Evolutionary conservation across 352 stramenopile species (phyloP), one percentile per base, ranked within the genome.

Genomic region (Globisporangium alternatum): DNA sequence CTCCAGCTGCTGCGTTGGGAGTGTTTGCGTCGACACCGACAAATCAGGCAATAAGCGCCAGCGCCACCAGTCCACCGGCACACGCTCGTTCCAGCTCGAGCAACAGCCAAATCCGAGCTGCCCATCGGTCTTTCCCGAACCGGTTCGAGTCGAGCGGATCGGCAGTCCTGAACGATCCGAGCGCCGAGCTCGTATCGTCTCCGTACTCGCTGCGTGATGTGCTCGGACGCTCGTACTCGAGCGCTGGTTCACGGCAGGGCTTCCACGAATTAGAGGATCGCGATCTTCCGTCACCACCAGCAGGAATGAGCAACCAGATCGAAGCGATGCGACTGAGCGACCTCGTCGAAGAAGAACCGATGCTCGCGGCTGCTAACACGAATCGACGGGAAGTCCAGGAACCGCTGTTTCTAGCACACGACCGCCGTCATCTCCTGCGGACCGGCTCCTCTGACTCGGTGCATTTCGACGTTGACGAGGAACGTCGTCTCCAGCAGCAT

Each of bases 111-210:
- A 33, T 41, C 22, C 55, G 55, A 60, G 63, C 63, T 2, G 25
- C 54, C 0, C 56, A 51, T 25, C 64, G 58, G n/a, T 62, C 48
- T 67, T 68, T 51, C 33, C 62, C 56, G 22, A 77, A 72, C 62
- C 67, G 76, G 19, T 87, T 84, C 62, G 74, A 75, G 51, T 63
- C 72, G 48, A 71, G 47, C 33, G 49, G 69, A 21, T 66, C 53
- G 31, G 65, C 41, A 21, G 53, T 64, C 9, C 67, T 84, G 49
- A 72, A 69, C 60, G 78, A 87, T 21, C 78, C 78, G 31, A 87
- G 76, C 45, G 74, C 76, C 8, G 78, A 84, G 53, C 61, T 87
- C 55, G 61, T 54, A 49, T 68, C 73, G 21, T 64, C 75, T 25
- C 65, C 65, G 39, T 71, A 60, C 37, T 52, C 41, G 15, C 13